Evolutionary conservation across 2,329 filamentous ascomycete species (phyloP), one percentile per base, ranked within the genome.

Genomic region (Lachnellula arida): DNA sequence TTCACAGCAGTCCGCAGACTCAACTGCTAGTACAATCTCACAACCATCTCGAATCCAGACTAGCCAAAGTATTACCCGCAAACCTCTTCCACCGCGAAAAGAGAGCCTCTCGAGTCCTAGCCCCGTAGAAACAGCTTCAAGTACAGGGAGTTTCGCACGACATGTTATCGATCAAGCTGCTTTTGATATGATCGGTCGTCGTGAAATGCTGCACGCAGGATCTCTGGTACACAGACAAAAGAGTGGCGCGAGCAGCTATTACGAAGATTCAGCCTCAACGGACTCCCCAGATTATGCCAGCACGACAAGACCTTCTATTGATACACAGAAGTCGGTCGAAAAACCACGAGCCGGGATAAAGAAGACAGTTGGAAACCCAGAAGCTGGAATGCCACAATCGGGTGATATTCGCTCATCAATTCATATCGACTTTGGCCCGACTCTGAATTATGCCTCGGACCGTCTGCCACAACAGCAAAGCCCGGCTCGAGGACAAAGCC

Each of bases 361-460:
- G 68, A 91, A 87, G 69, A 91, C 88, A 1, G 85, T 92, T 11
- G 91, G 90, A 8, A 60, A 62, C 35, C 23, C 55, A 17, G 61
- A 65, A 50, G 49, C 55, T 37, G 19, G 51, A 23, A 48, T 54
- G 25, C 37, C 51, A 17, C 90, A 89, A 53, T 43, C 35, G 49
- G 22, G 46, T 34, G 35, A 53, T 46, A n/a, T 49, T 39, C 55
- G 55, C 23, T 51, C 61, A 25, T 60, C 57, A 34, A 84, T 96
- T 58, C 89, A 80, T 4, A 82, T 96, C 60, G 86, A 97, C 70
- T 97, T 97, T 72, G 93, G 93, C 0, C 90, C 87, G 5, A 96
- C 92, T 0, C 75, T 89, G 64, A 86, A 88, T 57, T 63, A 61
- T 46, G 55, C 51, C 35, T 58, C 65, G 51, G 60, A 55, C n/a